Evolutionary conservation across 257 asterid genomes (phyloP).

Genomic region (Nicotiana noctiflora): DNA sequence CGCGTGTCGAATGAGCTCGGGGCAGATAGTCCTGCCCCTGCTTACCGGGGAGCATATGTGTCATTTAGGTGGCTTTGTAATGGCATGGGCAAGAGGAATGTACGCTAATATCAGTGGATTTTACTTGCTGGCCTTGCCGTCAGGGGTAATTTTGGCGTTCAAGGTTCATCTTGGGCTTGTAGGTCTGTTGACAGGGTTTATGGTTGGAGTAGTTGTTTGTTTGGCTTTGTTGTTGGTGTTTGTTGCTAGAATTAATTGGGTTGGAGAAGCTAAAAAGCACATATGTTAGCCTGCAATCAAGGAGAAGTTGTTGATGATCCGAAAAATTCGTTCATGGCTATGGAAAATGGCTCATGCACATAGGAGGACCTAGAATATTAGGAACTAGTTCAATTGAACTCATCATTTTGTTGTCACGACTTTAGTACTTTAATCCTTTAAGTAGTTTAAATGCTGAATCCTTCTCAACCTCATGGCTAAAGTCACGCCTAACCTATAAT

Average conservation of each 20-base stretch:
- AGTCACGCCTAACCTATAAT: too few species aligned
- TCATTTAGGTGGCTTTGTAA: slow-evolving; percentile 42
- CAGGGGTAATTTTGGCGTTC: slow-evolving; percentile 54
- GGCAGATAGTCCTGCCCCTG: slow-evolving; percentile 29
- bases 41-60: slow-evolving; percentile 36
- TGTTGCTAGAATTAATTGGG: slow-evolving; percentile 63
- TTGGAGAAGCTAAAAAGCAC: slow-evolving; percentile 54
- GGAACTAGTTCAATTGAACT: neutral
- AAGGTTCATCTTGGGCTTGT: slow-evolving; percentile 46
- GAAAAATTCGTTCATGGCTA: neutral
- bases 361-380: neutral
- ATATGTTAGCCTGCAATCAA: slow-evolving; percentile 14
- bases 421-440: too few species aligned
- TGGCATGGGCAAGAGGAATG: slow-evolving; percentile 46
- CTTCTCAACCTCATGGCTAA: too few species aligned
- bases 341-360: neutral
- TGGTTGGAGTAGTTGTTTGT: slow-evolving; percentile 58
- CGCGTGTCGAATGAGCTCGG: slow-evolving; percentile 85
- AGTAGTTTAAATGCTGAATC: too few species aligned
- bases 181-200: slow-evolving; percentile 64
- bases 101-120: slow-evolving; percentile 71
- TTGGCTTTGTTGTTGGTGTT: slow-evolving; percentile 47
- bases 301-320: slow-evolving; percentile 9
- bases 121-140: slow-evolving; percentile 63
- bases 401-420: too few species aligned